Base-by-base conservation (phyloP, 768 basidiomycete species). In the Trametes cubensis region DNA sequence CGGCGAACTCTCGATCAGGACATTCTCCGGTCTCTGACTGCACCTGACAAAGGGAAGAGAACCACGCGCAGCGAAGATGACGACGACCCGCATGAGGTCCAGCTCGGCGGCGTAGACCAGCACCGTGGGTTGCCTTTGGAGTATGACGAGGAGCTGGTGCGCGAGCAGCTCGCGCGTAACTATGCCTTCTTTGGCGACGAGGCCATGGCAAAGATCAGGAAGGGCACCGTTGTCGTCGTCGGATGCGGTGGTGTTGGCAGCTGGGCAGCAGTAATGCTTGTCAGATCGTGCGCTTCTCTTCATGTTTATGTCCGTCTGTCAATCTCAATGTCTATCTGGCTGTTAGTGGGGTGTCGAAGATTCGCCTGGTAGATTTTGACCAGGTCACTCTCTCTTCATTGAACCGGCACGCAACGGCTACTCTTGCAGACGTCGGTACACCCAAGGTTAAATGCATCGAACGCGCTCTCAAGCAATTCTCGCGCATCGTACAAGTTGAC, bases 201-300 rank as follows among this genome's bases (percentile, higher is more conserved):
- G 39, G 85, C 85, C 42, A 96, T 98, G 92, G 73, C 76, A 11
- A 87, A 84, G 70, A 81, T 98, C 55, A 81, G 97, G 55, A 70
- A 79, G 10, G 84, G 86, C 14, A 84, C 80, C 5, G 95, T 98
- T 0, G 94, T 93, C 18, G 78, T 98, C 20, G 88, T 99, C 3
- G 97, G 97, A 6, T 94, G 95, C 66, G 97, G 97, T 60, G 96
- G 97, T 2, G 97, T 99, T 0, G 97, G 97, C 0, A 95, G 92
- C 70, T 96, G 94, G 92, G 91, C 88, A 40, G 94, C 95, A 17
- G 84, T 96, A 34, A 96, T 96, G 96, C 85, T 94, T 26, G 88
- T 86, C 47, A 79, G 95, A 72, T 95, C 94, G 91, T 95, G 70
- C 71, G 92, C 84, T 50, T 20, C 28, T 5, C 34, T 41, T 18